Evolutionary conservation across 2,329 filamentous ascomycete species (phyloP).

Genomic region (Penicillium nordicum): DNA sequence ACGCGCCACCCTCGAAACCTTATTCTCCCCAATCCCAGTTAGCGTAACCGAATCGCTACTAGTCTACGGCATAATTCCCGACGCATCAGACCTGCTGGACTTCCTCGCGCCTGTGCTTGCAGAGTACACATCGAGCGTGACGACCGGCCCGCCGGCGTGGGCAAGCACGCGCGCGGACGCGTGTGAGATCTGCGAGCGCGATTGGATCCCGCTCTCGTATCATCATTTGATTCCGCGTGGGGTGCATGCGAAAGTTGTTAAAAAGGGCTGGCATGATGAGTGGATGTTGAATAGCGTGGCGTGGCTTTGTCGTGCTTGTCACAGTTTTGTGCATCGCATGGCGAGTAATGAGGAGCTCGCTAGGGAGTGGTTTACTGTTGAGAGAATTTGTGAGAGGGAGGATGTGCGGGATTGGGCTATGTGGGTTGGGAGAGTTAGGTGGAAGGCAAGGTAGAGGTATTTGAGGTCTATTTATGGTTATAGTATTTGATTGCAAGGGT

Average conservation of each 20-base stretch:
- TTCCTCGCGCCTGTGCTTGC: constrained; percentile 64
- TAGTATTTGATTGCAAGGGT: neutral
- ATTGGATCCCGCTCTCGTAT: constrained; percentile 74
- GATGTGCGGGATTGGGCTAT: constrained; percentile 67
- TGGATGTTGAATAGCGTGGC: constrained; percentile 76
- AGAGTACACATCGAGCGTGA: constrained; percentile 58
- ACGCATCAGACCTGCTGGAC: constrained; percentile 43
- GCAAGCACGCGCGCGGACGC: constrained; percentile 53
- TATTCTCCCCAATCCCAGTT: constrained; percentile 57
- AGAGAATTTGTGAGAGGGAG: constrained; percentile 64
- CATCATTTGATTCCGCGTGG: constrained; percentile 81
- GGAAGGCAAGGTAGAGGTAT: constrained; percentile 61
- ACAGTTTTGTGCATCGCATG: constrained; percentile 75
- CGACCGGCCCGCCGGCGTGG: constrained; percentile 63
- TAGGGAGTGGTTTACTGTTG: constrained; percentile 67
- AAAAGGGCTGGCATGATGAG: constrained; percentile 73
- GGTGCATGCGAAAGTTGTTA: constrained; percentile 71
- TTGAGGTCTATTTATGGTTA: neutral
- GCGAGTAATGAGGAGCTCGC: constrained; percentile 75
- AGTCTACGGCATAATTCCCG: constrained; percentile 62
- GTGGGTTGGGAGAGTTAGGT: constrained; percentile 71
- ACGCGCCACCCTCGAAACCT: constrained; percentile 46
- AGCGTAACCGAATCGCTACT: constrained; percentile 63
- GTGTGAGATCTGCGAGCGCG: constrained; percentile 74
- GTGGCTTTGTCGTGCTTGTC: constrained; percentile 81